Conservation (phyloP, 2,329 filamentous ascomycete genomes). For the Talaromyces sp. region DNA sequence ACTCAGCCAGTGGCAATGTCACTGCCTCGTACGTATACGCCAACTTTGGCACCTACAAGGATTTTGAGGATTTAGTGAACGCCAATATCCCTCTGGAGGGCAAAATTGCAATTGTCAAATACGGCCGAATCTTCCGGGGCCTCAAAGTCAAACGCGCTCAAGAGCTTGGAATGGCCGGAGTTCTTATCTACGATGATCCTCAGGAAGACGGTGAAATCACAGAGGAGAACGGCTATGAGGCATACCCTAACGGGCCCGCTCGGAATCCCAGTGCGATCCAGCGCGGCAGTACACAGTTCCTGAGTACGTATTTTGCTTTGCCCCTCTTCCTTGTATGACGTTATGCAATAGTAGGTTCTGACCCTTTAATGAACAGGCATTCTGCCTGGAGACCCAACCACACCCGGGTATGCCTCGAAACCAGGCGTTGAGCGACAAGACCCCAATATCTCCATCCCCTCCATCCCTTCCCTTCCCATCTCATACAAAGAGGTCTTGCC, state of each 20-base stretch:
- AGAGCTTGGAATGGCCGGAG: conserved; percentile 85
- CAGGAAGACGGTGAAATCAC: conserved; percentile 84
- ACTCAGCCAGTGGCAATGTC: conserved; percentile 89
- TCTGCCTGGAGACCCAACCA: conserved; percentile 76
- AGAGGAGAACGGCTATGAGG: conserved; percentile 74
- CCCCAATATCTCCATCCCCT: conserved; percentile 70
- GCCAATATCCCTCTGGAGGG: conserved; percentile 76
- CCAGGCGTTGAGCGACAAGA: conserved; percentile 79
- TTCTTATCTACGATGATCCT: conserved; percentile 82
- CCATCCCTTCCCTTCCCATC: conserved; percentile 87
- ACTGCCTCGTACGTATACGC: conserved; percentile 85
- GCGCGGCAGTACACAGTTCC: conserved; percentile 80
- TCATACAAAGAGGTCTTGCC: conserved; percentile 86
- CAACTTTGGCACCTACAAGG: conserved; percentile 85
- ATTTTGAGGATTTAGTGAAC: conserved; percentile 78
- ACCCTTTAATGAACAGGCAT: conserved; percentile 47
- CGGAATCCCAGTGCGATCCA: conserved; percentile 88
- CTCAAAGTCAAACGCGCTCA: conserved; percentile 92
- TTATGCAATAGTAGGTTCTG: not conserved
- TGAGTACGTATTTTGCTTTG: conserved; percentile 60
- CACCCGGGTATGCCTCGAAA: conserved; percentile 89
- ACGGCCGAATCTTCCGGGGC: conserved; percentile 84
- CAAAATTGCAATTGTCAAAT: conserved; percentile 85
- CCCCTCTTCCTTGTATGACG: conserved; percentile 20
- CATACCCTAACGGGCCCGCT: conserved; percentile 84